Evolutionary conservation across 306 rosid species (phyloP).

Genomic region (Luffa acutangula): DNA sequence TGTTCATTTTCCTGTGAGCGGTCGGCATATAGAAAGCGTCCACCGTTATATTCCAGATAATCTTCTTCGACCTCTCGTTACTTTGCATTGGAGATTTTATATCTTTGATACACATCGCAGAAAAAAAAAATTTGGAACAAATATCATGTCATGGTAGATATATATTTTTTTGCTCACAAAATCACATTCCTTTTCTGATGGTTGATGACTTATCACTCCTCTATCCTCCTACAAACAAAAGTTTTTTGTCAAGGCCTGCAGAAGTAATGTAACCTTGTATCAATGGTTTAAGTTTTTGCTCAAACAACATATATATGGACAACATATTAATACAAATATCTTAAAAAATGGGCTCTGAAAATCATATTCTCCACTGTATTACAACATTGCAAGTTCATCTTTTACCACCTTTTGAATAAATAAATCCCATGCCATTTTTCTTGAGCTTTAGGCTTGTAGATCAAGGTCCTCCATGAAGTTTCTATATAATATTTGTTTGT

Average conservation of each 20-base stretch:
- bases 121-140: neutral
- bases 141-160: neutral
- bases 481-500: no score
- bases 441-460: no score
- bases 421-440: no score
- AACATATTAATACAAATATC: neutral
- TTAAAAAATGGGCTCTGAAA: no score
- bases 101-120: neutral
- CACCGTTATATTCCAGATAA: neutral
- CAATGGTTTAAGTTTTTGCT: slow-evolving; percentile 11
- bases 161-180: neutral
- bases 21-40: neutral
- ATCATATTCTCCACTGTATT: no score
- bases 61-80: neutral
- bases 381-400: no score
- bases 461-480: no score
- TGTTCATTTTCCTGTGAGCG: neutral
- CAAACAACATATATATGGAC: neutral
- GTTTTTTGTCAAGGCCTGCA: slow-evolving; percentile 44
- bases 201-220: slow-evolving; percentile 26
- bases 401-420: no score
- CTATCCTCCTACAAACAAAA: slow-evolving; percentile 65
- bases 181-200: slow-evolving; percentile 18
- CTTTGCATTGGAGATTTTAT: neutral
- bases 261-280: slow-evolving; percentile 34